Evolutionary conservation across 2,329 filamentous ascomycete species (phyloP), one percentile per base, ranked within the genome.

Genomic region (Aspergillus clavatus): DNA sequence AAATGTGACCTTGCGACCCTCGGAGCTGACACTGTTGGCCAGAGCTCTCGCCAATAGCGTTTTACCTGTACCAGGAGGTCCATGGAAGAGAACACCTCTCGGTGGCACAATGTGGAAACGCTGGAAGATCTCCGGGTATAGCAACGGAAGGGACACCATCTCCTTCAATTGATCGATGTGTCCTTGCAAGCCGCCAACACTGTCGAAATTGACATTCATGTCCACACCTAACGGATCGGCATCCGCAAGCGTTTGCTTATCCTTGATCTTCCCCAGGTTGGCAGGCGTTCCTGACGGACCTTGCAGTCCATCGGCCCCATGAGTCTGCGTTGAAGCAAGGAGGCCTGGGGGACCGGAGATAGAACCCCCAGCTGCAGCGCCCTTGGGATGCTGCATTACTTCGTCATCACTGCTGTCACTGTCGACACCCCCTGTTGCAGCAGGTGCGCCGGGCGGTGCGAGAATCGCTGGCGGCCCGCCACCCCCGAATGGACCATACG

Each of bases 351-450:
- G 72, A 16, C 72, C 71, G 31, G 69, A 72, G 45, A 80, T 78
- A 5, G 79, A 81, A 73, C 83, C 81, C 36, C 80, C 81, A 40
- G 88, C 73, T 47, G 83, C 79, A 37, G 84, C 86, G 37, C 58
- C 61, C 47, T 65, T 70, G 40, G 77, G 80, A 48, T 85, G 80
- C 52, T 83, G 81, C 52, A 79, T 76, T 68, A 81, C 82, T 61
- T 98, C 93, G 55, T 98, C 93, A 58, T 98, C 93, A 64, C 93
- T 98, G 66, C 89, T 96, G 63, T 98, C 93, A 5, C 91, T 95
- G 59, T 97, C 93, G 7, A 83, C 86, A 42, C 86, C 87, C 22
- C 84, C 89, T 49, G 81, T 81, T 18, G 86, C 86, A 45, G 84
- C 86, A 74, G 61, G 61, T 14, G 63, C 62, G n/a, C 84, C 87